Evolutionary conservation across 371 early-diverging fungal species (phyloP), one percentile per base, ranked within the genome.

Genomic region (Apophysomyces trapeziformis): DNA sequence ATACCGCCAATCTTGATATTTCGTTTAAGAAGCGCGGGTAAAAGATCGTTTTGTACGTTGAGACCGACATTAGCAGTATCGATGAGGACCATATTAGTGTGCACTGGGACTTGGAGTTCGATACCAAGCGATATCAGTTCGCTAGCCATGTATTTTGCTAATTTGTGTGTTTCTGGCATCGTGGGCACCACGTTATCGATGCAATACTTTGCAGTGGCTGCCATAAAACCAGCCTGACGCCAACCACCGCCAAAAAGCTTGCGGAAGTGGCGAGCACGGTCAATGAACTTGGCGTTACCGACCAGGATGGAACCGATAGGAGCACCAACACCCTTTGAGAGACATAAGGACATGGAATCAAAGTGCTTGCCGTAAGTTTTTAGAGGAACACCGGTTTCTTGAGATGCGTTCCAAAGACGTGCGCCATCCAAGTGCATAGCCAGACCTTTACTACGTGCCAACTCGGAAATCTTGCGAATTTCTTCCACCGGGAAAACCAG

Each of bases 181-280:
- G 75, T 71, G 4, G 93, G 91, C 77, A 87, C 83, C 37, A 87
- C 77, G 9, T 76, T 80, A 16, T 87, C 80, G 46, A 92, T 86
- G 16, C 92, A 90, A 41, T 89, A 89, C 7, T 87, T 80, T 1
- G 89, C 92, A 1, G 89, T 91, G 13, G 85, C 88, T 4, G 95
- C 95, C 39, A 95, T 66, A 37, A 86, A 68, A 18, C 96, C 95
- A 2, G 91, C 90, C 72, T 95, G 96, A 32, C 95, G 83, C 96
- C 93, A 93, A n/a, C 93, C 96, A 58, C 96, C 97, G 56, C 97
- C 97, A 77, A 92, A 92, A 67, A 94, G 64, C 73, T 96, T 93
- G 47, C 97, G 84, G 65, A 93, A 87, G 68, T 94, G 94, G 11
- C 90, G 79, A 4, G 96, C 96, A 60, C 84, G 87, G 46, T 84